Base-by-base conservation (phyloP, 257 asterid species). In the Penstemon davidsonii region DNA sequence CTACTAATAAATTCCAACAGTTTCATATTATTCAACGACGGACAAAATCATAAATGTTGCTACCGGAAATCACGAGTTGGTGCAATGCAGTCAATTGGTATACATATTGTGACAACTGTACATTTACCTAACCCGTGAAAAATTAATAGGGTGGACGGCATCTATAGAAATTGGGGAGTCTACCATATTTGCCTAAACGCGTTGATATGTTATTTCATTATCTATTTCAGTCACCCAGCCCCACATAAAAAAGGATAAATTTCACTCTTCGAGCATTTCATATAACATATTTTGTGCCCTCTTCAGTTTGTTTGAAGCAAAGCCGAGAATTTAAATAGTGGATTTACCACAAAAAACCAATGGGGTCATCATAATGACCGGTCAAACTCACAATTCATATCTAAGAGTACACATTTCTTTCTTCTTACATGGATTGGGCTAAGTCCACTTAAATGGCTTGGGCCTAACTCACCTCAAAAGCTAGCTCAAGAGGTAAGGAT, bases 1-100 rank as follows among this genome's bases (percentile, higher is more conserved):
- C 25, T 8, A 49, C 51, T 51, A 50, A 66, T 51, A 54, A 66
- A 73, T 73, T 57, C 49, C 62, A 33, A 60, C 66, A 15, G 43
- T 69, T 51, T 61, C 75, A 55, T 64, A 68, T 42, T 65, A 67
- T 64, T 71, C 68, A 70, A 70, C 25, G 51, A 67, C 52, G 67
- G 59, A 59, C 50, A 71, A 64, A 62, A 66, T 50, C 79, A 66
- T 60, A 64, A 60, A 68, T 58, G 73, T 64, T 9, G 74, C 43
- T 8, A 40, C 41, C 33, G 63, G 45, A 37, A 62, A 60, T 60
- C 65, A 60, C 44, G 59, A 70, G 67, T 51, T 43, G 42, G 49
- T 13, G 36, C 3, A 6, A 67, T 40, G 72, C 33, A 38, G 40
- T 33, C 4, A 47, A 12, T 4, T 64, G 66, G 61, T 12, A 49